Conservation (phyloP, 2,329 filamentous ascomycete genomes). For the Talaromyces sp. region DNA sequence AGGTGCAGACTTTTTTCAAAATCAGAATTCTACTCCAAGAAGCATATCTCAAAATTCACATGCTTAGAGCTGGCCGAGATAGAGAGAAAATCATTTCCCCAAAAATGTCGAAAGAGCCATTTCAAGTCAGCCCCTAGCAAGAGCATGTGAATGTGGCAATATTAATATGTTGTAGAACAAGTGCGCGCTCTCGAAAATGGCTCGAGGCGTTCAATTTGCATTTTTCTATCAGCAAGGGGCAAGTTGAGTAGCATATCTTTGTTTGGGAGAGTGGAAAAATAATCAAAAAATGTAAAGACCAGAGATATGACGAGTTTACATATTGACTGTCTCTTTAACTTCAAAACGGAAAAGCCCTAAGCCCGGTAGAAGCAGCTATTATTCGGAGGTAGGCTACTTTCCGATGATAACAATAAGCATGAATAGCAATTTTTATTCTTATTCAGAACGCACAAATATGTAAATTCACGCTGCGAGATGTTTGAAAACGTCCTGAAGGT, state of each 20-base stretch:
- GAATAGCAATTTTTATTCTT: background rate
- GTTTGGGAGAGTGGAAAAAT: no score
- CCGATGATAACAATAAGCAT: no score
- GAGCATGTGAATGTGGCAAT: background rate
- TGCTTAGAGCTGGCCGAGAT: background rate
- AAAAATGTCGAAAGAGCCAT: background rate
- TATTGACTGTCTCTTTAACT: no score
- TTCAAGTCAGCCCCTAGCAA: background rate
- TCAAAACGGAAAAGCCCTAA: background rate
- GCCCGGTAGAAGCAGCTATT: background rate
- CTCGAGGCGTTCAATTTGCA: no score
- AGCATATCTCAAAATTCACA: background rate
- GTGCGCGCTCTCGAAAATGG: no score
- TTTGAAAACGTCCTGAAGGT: slow-evolving; percentile 17
- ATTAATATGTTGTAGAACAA: no score
- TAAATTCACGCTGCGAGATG: background rate
- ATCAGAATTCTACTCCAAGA: background rate
- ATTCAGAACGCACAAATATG: background rate
- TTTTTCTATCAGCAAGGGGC: no score
- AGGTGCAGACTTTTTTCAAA: no score
- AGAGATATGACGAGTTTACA: no score
- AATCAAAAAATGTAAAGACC: no score
- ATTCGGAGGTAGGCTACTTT: background rate
- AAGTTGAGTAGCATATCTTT: no score
- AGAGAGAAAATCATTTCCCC: background rate